phyloP scores from a whole-genome alignment of 2,329 filamentous ascomycete genomes.

The Westerdykella sp. region DNA sequence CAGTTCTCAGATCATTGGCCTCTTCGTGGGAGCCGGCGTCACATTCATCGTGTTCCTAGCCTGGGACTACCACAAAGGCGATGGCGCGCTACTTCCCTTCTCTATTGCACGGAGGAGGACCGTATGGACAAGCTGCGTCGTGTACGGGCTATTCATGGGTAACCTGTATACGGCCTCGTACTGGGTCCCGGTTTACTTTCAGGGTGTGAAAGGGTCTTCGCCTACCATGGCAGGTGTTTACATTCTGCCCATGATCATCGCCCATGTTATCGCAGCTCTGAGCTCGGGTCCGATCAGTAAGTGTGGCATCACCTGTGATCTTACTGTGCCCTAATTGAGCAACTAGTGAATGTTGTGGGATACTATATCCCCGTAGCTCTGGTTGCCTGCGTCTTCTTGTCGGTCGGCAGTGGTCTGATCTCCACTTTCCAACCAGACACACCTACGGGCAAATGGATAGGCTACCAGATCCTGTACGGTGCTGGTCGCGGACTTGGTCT shows the following conservation, averaged over 20 bases:
- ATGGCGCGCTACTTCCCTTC: slow-evolving; percentile 25
- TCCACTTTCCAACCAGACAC: slow-evolving; percentile 13
- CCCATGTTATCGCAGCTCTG: slow-evolving; percentile 2
- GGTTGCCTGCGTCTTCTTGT: slow-evolving; percentile 37
- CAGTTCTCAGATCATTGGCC: slow-evolving; percentile 9
- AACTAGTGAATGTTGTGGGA: slow-evolving; percentile 26
- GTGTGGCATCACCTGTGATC: neutral
- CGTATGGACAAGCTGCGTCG: slow-evolving; percentile 21
- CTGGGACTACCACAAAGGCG: slow-evolving; percentile 4
- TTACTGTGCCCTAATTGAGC: slow-evolving; percentile 1
- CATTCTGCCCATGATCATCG: slow-evolving; percentile 1
- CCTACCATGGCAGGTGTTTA: slow-evolving; percentile 3
- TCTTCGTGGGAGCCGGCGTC: slow-evolving; percentile 7
- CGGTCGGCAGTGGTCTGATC: slow-evolving; percentile 32
- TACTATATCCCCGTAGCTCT: slow-evolving; percentile 49
- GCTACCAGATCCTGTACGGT: slow-evolving; percentile 28
- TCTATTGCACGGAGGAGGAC: slow-evolving; percentile 30
- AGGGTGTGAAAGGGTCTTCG: slow-evolving; percentile 30
- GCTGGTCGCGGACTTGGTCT: slow-evolving; percentile 40
- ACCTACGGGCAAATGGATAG: slow-evolving; percentile 17
- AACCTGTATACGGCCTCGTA: slow-evolving; percentile 28
- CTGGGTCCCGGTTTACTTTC: slow-evolving; percentile 37
- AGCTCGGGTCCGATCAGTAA: neutral
- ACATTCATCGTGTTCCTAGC: slow-evolving; percentile 7
- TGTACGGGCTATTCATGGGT: slow-evolving; percentile 18